Conservation (phyloP, 495 filamentous ascomycete species). For the Pyrenula aspistea region DNA sequence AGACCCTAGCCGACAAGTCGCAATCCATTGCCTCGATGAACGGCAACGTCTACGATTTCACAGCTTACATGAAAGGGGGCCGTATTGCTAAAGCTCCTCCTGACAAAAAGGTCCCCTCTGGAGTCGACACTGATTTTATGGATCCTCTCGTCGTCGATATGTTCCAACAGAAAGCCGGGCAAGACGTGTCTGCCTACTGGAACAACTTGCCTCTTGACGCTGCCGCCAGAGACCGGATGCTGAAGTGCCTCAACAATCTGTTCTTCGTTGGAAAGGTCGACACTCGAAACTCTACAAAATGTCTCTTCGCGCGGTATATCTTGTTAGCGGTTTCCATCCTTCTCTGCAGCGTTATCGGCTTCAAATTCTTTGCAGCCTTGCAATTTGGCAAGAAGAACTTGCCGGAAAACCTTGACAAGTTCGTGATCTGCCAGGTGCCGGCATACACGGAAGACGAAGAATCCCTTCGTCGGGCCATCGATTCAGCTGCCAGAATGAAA, state of each 20-base stretch:
- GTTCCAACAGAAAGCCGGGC: constrained; percentile 62
- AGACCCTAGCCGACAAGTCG: constrained; percentile 50
- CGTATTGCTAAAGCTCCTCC: constrained; percentile 43
- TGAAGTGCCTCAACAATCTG: constrained; percentile 80
- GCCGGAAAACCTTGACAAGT: constrained; percentile 95
- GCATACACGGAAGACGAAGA: constrained; percentile 99
- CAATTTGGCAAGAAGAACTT: constrained; percentile 86
- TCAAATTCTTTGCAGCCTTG: constrained; percentile 94
- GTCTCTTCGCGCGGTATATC: constrained; percentile 83
- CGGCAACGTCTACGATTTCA: constrained; percentile 80
- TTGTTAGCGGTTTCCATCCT: constrained; percentile 81
- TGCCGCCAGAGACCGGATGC: constrained; percentile 51
- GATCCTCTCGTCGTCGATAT: constrained; percentile 57
- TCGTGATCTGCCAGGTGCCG: constrained; percentile 94
- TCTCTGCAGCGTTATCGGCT: constrained; percentile 67
- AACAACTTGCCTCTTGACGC: constrained; percentile 46
- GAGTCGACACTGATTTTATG: constrained; percentile 73
- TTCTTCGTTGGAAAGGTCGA: constrained; percentile 92
- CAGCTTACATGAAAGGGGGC: constrained; percentile 69
- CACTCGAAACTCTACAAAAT: constrained; percentile 76
- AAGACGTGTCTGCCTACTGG: constrained; percentile 79
- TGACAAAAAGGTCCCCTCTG: constrained; percentile 32
- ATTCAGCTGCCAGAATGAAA: constrained; percentile 87
- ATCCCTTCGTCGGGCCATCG: constrained; percentile 88
- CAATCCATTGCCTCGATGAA: constrained; percentile 69